These are phyloP conservation scores for Podaxis sp. DNA, from an alignment of 768 basidiomycete species.

Conservation along the genomic window DNA sequence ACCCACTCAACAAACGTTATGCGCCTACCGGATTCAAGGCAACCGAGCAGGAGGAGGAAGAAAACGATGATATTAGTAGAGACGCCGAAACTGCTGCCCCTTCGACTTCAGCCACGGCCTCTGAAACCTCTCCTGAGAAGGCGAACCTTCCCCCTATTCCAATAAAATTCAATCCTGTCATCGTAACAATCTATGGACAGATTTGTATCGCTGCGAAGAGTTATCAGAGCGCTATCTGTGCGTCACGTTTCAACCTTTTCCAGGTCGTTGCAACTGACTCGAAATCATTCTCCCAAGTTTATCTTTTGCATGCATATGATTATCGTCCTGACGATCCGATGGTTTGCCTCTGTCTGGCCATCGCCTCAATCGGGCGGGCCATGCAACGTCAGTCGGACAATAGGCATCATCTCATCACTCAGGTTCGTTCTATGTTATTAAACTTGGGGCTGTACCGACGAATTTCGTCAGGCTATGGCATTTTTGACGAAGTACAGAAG, in stretches of 20 bases:
- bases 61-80: conserved; percentile 29
- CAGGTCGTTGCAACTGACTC: neutral
- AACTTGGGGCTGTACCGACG: neutral
- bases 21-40: conserved; percentile 40
- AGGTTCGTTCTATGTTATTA: conserved; percentile 31
- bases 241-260: conserved; percentile 27
- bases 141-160: conserved; percentile 41
- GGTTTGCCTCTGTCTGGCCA: conserved; percentile 78
- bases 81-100: conserved; percentile 21
- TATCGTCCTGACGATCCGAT: conserved; percentile 81
- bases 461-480: conserved; percentile 64
- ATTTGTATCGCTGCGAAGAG: conserved; percentile 82
- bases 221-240: conserved; percentile 90
- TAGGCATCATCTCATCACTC: conserved; percentile 82
- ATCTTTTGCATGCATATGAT: conserved; percentile 86
- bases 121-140: conserved; percentile 11
- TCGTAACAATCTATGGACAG: conserved; percentile 77
- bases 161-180: conserved; percentile 67
- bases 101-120: conserved; percentile 9
- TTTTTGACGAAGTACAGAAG: conserved; percentile 81
- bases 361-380: conserved; percentile 84
- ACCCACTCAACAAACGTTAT: conserved; percentile 55
- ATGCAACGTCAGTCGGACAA: conserved; percentile 96
- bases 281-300: conserved; percentile 49
- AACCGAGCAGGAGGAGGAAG: conserved; percentile 30